Evolutionary conservation across 2,329 filamentous ascomycete species (phyloP), one percentile per base, ranked within the genome.

Genomic region (Pestalotiopsis sp.): DNA sequence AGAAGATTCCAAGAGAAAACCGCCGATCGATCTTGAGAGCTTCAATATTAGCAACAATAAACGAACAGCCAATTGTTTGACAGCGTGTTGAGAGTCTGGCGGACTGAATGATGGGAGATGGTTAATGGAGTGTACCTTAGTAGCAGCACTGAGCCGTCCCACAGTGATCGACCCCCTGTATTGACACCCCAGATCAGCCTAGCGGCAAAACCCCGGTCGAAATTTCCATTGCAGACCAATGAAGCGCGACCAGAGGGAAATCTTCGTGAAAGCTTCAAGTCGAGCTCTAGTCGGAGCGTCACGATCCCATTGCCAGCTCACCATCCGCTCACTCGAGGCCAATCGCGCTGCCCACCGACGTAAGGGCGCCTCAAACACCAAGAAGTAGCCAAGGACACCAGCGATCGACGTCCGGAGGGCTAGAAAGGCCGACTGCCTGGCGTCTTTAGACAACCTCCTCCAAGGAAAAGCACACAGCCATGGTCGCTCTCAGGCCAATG

Each of bases 201-300:
- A 62, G 62, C 62, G 62, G 62, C 23, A 49, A 64, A 64, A 64
- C 62, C 62, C 38, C 62, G 62, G 62, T 55, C 62, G 14, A 64
- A 64, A 64, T 64, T 64, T 64, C 62, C 62, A 64, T 39, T 27
- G 59, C 36, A 4, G 38, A 5, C 25, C 57, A 36, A 17, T 13
- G 20, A 17, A 23, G 6, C 25, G 39, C 38, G 25, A 14, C 45
- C 45, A 36, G 20, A 45, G 38, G 25, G 57, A 64, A 64, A 64
- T 64, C 62, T 49, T 64, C 31, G 31, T 64, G 14, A 63, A 23
- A 59, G 57, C 57, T 63, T 23, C 60, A 63, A 25, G 17, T 38
- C 49, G n/a, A 49, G 62, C 62, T 49, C 38, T 11, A 64, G 38
- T 23, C 9, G 11, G 60, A 63, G 36, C 60, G 12, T 13, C 31